Evolutionary conservation across 1,284 basidiomycete species (phyloP), one percentile per base, ranked within the genome.

Genomic region (Polyporus tsugae): DNA sequence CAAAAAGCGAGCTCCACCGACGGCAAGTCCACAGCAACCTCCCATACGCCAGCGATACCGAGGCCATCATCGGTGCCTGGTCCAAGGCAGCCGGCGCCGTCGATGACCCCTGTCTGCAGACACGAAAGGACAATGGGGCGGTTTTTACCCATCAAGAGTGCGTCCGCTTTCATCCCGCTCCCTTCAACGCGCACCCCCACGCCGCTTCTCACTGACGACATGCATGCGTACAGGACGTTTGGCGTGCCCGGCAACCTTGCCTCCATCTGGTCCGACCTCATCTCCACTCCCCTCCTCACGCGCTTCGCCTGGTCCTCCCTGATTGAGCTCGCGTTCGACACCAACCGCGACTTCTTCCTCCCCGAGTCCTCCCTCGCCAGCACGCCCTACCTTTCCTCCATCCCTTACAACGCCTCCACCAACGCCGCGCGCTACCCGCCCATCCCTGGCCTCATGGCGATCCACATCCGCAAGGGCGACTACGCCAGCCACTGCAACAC

Each of bases 391-490:
- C 64, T 64, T 46, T 41, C 57, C 25, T 49, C 67, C 42, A 39
- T 57, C 64, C 63, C 70, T 60, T 65, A 72, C 55, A 73, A 72
- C 36, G 74, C 76, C 22, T 53, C 52, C 15, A 15, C 52, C 2
- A 55, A 55, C 29, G 52, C 52, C 29, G 13, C 52, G 17, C 52
- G 52, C 52, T 55, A 55, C 15, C 52, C 52, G 29, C 29, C 66
- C 38, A 73, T 82, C 36, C 76, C 78, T 0, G 85, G 84, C 25
- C 78, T 89, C 2, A 78, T 91, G 22, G 89, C 84, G 1, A 73
- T 91, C 4, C 89, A 91, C 73, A 72, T 91, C 29, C 86, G 90
- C 7, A 80, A 88, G 42, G 90, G 90, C 6, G 90, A 91, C 76
- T 91, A 84, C 73, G 72, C 79, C 52, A 75, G 78, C 4, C 89